Evolutionary conservation across 73 alveolate species (phyloP), one percentile per base, ranked within the genome.

Genomic region (Paramecium tetraurelia): DNA sequence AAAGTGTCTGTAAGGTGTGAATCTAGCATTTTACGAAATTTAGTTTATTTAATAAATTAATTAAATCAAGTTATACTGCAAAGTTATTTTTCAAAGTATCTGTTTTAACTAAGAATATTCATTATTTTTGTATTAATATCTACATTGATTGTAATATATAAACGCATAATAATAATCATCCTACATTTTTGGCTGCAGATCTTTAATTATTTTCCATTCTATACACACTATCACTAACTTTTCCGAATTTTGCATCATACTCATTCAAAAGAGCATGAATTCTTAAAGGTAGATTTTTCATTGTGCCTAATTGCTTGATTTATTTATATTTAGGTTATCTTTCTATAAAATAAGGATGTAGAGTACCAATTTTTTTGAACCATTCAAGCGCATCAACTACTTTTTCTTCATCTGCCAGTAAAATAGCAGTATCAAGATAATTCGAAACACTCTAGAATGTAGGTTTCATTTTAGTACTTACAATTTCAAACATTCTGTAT

Each of bases 211-310:
- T 63, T 11, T 63, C 27, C 5, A 5, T 27, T 63, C 84, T 29
- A 20, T 35, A 75, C 2, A 75, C 38, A 7, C 14, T 12, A 35
- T 75, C 58, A 38, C 87, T 80, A 22, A 44, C 90, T 22, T 22
- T 27, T 22, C 90, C 90, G n/a, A 80, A 80, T 46, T 80, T 80
- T 1, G 40, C 57, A 43, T 40, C 43, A 80, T 44, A 80, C 27
- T 80, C 41, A 80, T 80, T 41, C 16, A 80, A 21, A 40, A 80
- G n/a, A 9, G 90, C 90, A 80, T 80, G 90, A 22, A 80, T 22
- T 80, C 90, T 40, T 8, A 80, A 5, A 4, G 90, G 90, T 20
- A 80, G 27, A 48, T 80, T 80, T 31, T 80, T 24, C 72, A 80
- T 24, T 10, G 9, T 44, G 8, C 90, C 90, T 2, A 80, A 14